Evolutionary conservation across 2,329 filamentous ascomycete genomes (phyloP), one percentile per base, ranked within the genome.

Genomic region (Cladophialophora immunda): DNA sequence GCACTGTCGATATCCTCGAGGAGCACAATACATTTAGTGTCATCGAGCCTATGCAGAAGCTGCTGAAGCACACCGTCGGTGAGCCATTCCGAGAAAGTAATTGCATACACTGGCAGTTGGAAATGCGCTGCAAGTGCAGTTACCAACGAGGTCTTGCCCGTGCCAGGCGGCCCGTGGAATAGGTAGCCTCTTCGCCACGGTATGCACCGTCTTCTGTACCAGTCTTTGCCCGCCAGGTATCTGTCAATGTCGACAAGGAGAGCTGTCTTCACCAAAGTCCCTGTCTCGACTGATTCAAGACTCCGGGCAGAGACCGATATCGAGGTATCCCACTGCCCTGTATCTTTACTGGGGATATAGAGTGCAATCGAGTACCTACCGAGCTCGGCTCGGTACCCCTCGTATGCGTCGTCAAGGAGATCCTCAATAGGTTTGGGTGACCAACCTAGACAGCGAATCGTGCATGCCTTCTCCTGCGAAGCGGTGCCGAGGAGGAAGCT

Each of bases 121-220:
- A 89, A 85, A 73, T 89, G 89, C 0, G 88, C 88, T 0, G 89
- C 89, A 8, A 91, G 78, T 0, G 89, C 88, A 73, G 90, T 88
- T 0, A 85, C 88, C 22, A 91, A 82, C n/a, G 85, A 88, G 0
- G 88, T 91, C 77, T 93, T 93, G 19, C 91, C 90, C 0, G 89
- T 92, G 0, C 90, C 90, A 0, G 90, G 90, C 0, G 90, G 90
- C 0, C 92, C 91, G 72, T 93, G 84, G 71, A 95, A 91, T 0
- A 94, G 83, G 72, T 94, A 94, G 0, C 92, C 92, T 29, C 92
- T 80, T 0, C 92, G 84, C 61, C 94, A 88, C 0, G 91, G 92
- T 29, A 94, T 92, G 0, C 91, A 71, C 22, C 72, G 66, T 38
- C 64, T 63, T 22, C 60, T 50, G 62, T 75, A 73, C 70, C 70